These are phyloP conservation scores for Nyssa sinensis DNA, from an alignment of 148 eudicot genomes.

Conservation along the genomic window DNA sequence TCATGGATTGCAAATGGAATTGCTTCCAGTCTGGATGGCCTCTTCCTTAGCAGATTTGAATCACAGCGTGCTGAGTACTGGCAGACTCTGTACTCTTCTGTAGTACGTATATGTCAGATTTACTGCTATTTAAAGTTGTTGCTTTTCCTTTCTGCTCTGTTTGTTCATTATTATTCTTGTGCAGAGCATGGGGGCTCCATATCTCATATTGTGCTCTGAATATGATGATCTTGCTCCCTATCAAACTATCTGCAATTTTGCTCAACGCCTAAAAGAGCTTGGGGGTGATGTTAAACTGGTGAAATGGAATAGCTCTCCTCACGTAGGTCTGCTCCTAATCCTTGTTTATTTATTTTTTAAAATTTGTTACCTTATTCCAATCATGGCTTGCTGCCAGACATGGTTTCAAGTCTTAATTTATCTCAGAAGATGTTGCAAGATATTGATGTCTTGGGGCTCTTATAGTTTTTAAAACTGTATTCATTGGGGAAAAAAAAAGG, in stretches of 20 bases:
- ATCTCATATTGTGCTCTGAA: constrained; percentile 85
- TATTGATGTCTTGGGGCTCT: no score
- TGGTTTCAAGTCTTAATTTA: neutral
- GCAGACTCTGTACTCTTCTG: constrained; percentile 89
- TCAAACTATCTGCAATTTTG: constrained; percentile 64
- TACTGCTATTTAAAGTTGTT: constrained; percentile 3
- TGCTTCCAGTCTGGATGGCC: constrained; percentile 69
- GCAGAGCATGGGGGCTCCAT: constrained; percentile 81
- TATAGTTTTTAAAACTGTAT: no score
- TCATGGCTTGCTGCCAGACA: neutral
- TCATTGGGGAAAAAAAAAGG: no score
- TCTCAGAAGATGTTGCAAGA: neutral
- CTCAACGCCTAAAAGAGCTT: constrained; percentile 58
- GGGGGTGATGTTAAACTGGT: constrained; percentile 82
- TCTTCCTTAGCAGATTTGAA: constrained; percentile 82
- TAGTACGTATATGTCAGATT: constrained; percentile 48
- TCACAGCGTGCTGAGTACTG: constrained; percentile 90
- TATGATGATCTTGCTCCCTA: constrained; percentile 87
- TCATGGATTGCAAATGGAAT: constrained; percentile 68
- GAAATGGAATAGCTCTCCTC: constrained; percentile 86
- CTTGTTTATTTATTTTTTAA: neutral
- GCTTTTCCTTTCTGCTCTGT: constrained; percentile 1
- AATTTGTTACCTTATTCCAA: neutral
- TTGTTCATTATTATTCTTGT: constrained; percentile 2
- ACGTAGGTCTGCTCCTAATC: constrained; percentile 64